Evolutionary conservation across 1,284 basidiomycete species (phyloP), one percentile per base, ranked within the genome.

Genomic region (Xerocomus amazonicus): DNA sequence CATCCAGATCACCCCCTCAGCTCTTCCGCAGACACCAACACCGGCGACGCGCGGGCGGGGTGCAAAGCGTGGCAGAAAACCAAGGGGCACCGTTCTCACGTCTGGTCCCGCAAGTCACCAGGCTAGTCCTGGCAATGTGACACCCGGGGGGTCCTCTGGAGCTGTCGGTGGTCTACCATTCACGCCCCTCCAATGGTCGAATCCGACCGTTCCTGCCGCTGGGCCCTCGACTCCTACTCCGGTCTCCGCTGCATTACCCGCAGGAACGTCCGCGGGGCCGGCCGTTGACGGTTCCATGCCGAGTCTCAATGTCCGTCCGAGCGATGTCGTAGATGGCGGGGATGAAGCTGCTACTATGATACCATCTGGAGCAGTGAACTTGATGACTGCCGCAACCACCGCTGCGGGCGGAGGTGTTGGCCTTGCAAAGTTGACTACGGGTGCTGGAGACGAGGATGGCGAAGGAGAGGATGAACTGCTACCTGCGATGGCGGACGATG

Each of bases 401-500:
- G 54, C 45, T 6, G 28, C 31, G 1, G 39, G 40, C 9, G 40
- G 37, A 19, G 37, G 28, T 3, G 37, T 36, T 35, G 55, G 56
- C 36, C 46, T 54, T 49, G 47, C 43, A 10, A 63, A 63, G 48
- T 52, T 48, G 6, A 58, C 34, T 12, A n/a, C 57, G 3, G 56
- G 38, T 28, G 37, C 54, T 29, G 58, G 59, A 19, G 66, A 68
- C 23, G 60, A 66, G 17, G 66, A 77, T 17, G 85, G 68, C 0
- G 87, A 88, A 49, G 86, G 74, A 6, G 87, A 87, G 48, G 87
- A 90, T 51, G 87, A 89, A 57, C 59, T 85, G 46, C 62, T 87
- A 35, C 85, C 86, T 35, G 86, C 85, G 6, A 90, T 90, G 87
- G 87, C 87, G 6, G 87, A 91, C 53, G 87, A 90, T 54, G 87